phyloP scores from a whole-genome alignment of 2,329 filamentous ascomycete genomes.

The Neofusicoccum ribis region DNA sequence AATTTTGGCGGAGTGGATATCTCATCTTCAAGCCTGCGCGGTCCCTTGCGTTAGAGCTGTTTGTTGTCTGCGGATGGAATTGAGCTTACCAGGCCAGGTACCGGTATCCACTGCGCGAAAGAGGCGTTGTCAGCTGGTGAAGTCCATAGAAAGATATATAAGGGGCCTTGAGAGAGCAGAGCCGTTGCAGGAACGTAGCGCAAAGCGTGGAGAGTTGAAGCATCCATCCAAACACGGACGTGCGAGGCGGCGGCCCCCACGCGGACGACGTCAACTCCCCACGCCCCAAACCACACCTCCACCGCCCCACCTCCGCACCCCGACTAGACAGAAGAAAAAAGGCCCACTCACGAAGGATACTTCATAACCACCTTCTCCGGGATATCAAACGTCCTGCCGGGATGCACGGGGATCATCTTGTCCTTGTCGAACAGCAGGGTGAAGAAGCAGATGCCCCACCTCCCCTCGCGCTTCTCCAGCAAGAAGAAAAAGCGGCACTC shows the following conservation, averaged over 20 bases:
- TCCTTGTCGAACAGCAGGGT: conserved; percentile 41
- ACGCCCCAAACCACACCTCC: too few species aligned
- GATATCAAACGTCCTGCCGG: conserved; percentile 20
- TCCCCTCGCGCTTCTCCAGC: conserved; percentile 20
- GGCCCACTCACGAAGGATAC: conserved; percentile 18
- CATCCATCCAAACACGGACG: too few species aligned
- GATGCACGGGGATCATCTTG: conserved; percentile 25
- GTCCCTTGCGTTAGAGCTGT: too few species aligned
- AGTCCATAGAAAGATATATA: not conserved
- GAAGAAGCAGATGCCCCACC: conserved; percentile 22
- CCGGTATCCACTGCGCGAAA: conserved; percentile 19
- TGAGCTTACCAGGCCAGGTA: conserved; percentile 20
- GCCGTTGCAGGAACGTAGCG: too few species aligned
- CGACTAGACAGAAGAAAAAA: not conserved
- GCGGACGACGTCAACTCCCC: too few species aligned
- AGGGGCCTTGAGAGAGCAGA: too few species aligned
- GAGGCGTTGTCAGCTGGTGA: not conserved
- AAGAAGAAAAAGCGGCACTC: conserved; percentile 24
- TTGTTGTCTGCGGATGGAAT: too few species aligned
- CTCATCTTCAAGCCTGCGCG: not conserved
- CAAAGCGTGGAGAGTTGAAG: not conserved
- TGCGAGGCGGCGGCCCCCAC: too few species aligned
- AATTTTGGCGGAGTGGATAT: conserved; percentile 20
- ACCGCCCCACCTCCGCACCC: not conserved
- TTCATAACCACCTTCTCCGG: conserved; percentile 21